A percentile compares a stretch with the other conserved stretches of the same genome.
Conservation (phyloP, 805 yeast species). For the Kluyveromyces wickerhamii region DNA sequence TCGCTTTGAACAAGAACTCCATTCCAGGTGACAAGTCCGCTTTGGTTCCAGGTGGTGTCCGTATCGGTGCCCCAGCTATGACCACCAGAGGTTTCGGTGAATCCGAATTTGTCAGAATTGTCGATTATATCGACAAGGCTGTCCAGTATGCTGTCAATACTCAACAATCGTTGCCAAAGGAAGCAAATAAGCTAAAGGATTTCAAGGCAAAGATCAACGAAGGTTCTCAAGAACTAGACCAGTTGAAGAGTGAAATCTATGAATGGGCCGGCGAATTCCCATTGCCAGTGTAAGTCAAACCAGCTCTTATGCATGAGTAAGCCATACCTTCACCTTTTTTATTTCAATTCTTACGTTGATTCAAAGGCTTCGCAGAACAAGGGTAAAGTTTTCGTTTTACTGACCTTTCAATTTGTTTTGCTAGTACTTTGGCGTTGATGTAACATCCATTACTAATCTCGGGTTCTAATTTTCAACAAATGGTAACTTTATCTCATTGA, state of each 20-base stretch:
- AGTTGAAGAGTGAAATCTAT: constrained; percentile 69
- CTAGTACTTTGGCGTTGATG: too few relatives aligned
- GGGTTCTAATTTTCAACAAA: constrained; percentile 7
- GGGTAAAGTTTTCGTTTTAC: too few relatives aligned
- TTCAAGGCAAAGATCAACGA: constrained; percentile 76
- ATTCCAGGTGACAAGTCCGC: constrained; percentile 98
- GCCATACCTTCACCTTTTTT: neutral
- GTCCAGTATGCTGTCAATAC: constrained; percentile 66
- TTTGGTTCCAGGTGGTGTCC: constrained; percentile 91
- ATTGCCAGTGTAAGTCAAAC: constrained; percentile 44
- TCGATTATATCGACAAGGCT: constrained; percentile 70
- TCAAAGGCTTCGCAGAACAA: neutral
- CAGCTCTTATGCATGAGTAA: neutral
- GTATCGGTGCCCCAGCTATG: constrained; percentile 99
- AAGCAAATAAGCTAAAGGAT: constrained; percentile 92
- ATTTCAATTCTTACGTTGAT: constrained; percentile 3
- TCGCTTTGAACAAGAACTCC: constrained; percentile 95
- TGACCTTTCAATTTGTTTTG: too few relatives aligned
- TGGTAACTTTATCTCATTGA: constrained; percentile 4
- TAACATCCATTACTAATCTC: neutral
- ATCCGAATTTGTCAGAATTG: constrained; percentile 76
- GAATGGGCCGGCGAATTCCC: constrained; percentile 91
- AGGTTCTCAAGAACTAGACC: constrained; percentile 60
- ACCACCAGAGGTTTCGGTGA: constrained; percentile 93
- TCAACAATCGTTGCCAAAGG: constrained; percentile 77